Evolutionary conservation across 345 rosid genomes (phyloP), one percentile per base, ranked within the genome.

Genomic region (Syzygium grande): DNA sequence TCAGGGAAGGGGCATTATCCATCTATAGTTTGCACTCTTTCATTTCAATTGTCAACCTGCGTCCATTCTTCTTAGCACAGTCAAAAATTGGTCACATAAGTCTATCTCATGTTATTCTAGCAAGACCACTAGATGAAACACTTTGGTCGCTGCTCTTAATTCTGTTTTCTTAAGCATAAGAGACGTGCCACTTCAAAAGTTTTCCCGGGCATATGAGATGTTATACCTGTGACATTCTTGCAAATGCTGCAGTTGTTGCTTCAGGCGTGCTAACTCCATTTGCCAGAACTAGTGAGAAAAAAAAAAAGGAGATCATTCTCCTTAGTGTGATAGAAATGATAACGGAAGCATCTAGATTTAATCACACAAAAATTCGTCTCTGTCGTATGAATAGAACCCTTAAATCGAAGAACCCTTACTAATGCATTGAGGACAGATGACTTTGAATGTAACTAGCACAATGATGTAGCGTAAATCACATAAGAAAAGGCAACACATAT

Each of bases 171-270:
- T 68, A 68, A 12, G 79, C 43, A 30, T 30, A 68, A 30, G 79
- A 68, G 5, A 68, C 43, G 46, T 19, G 49, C 25, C 80, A 73
- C 46, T 73, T 73, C 80, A 34, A 73, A 65, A 34, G 49, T 34
- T 73, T 6, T 16, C 25, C 80, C 49, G 19, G 25, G 49, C 80
- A 73, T 56, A 79, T 7, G n/a, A 52, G 19, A 15, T 58, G 30
- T 59, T 85, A 52, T 84, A 96, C 99, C 97, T 94, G 89, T 95
- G 97, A 83, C 88, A 93, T 91, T 92, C 97, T 88, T 95, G 97
- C 86, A 96, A 90, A 91, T 90, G 89, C 2, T 92, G 95, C 63
- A 95, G 94, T 86, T 96, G 97, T 86, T 92, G 94, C 91, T 90
- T 93, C 90, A 96, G 92, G 91, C 90, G 92, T 30, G 93, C 88